Percentiles rank a stretch among this genome's conserved stretches.
Conservation (phyloP, 148 eudicot species). For the Chenopodium berlandieri region DNA sequence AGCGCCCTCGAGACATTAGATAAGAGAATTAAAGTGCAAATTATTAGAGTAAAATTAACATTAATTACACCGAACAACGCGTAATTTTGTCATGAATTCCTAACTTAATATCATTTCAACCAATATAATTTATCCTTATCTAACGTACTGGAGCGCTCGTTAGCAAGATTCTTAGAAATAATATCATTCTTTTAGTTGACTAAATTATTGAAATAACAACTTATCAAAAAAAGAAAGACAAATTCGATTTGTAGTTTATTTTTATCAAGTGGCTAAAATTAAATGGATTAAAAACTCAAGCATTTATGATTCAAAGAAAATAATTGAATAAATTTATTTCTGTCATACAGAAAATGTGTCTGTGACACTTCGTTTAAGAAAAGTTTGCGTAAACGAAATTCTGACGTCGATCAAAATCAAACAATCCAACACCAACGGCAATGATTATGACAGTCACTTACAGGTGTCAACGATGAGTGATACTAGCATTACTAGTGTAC, state of each 20-base stretch:
- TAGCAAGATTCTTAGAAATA: too few relatives aligned
- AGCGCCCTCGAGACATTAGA: too few relatives aligned
- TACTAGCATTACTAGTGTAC: not conserved
- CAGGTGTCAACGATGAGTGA: not conserved
- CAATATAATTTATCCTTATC: too few relatives aligned
- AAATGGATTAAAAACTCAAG: not conserved
- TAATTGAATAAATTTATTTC: not conserved
- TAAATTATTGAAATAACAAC: too few relatives aligned
- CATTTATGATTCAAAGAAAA: not conserved
- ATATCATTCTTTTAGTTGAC: too few relatives aligned
- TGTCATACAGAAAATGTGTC: not conserved
- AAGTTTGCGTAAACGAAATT: not conserved
- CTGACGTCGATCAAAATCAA: not conserved
- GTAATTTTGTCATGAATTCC: too few relatives aligned
- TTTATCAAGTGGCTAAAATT: not conserved
- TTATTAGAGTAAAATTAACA: too few relatives aligned
- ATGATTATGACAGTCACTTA: conserved; percentile 18
- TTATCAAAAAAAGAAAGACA: not conserved
- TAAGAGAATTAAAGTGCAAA: too few relatives aligned
- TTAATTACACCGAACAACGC: too few relatives aligned
- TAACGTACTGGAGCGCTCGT: too few relatives aligned
- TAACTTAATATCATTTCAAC: too few relatives aligned
- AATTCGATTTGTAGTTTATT: too few relatives aligned
- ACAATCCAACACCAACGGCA: conserved; percentile 16
- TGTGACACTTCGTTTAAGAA: not conserved